phyloP scores from a whole-genome alignment of 108 stramenopile species.

The Chaetoceros muelleri region DNA sequence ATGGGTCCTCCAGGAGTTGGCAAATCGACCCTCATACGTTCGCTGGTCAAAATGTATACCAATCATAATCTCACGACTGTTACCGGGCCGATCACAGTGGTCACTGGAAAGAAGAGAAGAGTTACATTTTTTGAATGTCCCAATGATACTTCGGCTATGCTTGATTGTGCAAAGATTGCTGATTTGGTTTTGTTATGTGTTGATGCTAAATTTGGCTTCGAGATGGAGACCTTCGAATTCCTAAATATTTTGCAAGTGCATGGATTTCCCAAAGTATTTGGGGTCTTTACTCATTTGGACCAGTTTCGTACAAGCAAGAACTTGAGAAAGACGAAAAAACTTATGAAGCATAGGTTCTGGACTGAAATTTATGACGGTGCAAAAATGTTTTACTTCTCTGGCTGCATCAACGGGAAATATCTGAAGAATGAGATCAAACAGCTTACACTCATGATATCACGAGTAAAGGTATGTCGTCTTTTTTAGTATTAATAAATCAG shows the following conservation, averaged over 20 bases:
- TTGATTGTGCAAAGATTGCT: conserved; percentile 97
- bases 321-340: conserved; percentile 85
- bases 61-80: conserved; percentile 80
- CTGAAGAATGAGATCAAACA: conserved; percentile 91
- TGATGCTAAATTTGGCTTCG: conserved; percentile 98
- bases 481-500: not conserved
- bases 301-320: conserved; percentile 85
- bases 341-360: conserved; percentile 96
- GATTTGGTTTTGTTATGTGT: conserved; percentile 94
- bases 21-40: conserved; percentile 93
- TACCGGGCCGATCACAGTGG: conserved; percentile 93
- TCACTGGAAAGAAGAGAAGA: conserved; percentile 83
- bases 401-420: conserved; percentile 92
- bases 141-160: conserved; percentile 86
- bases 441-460: conserved; percentile 70
- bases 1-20: conserved; percentile 93
- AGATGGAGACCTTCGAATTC: conserved; percentile 99
- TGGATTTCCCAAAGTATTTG: conserved; percentile 98
- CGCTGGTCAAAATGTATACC: conserved; percentile 92
- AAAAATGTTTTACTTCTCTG: conserved; percentile 95
- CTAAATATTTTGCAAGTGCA: conserved; percentile 95
- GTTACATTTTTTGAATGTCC: conserved; percentile 96
- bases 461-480: conserved; percentile 64
- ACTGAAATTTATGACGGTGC: conserved; percentile 98
- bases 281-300: conserved; percentile 97